Base-by-base conservation (phyloP, 2,329 filamentous ascomycete species). In the Lecanoromycetidae sp. region DNA sequence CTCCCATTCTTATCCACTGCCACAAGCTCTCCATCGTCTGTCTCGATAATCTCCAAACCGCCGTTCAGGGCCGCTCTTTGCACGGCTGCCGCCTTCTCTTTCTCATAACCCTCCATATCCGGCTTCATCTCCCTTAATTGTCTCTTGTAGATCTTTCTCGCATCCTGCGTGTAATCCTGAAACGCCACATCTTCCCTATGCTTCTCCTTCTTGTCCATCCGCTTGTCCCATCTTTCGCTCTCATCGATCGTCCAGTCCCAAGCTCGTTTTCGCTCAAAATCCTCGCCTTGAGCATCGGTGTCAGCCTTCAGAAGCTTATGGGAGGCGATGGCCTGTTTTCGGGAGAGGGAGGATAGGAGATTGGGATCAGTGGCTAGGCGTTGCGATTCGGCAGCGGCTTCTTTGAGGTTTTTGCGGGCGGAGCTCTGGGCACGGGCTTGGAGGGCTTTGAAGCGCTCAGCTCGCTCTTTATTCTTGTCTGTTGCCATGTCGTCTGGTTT, bases 191-290 rank as follows among this genome's bases (percentile, higher is more conserved):
- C 81, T 62, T 94, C 86, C 52, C 84, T 75, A 58, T 84, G 82
- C 15, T 77, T 76, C 49, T 79, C 77, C 69, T 87, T 93, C 74
- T 94, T 94, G 59, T 82, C 84, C 63, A 93, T 70, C 26, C 88
- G 81, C 68, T 82, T 82, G 65, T 98, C 91, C 91, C 91, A 98
- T 56, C 76, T 79, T 68, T 95, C 91, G 57, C 80, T 84, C 67
- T 98, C 91, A 54, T 98, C 91, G 5, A 90, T 71, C 1, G 91
- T 98, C 85, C 91, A 98, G 68, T 96, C 91, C 91, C 91, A 98
- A 1, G 91, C 91, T 33, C 91, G 81, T 68, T 96, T 95, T 56
- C 91, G 84, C 72, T 98, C 91, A 60, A 96, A 98, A 64, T 96
- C 91, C 46, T 85, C 87, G 27, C 87, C 87, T 0, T 75, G 71